Evolutionary conservation across 257 asterid genomes (phyloP), one percentile per base, ranked within the genome.

Genomic region (Cruciata laevipes): DNA sequence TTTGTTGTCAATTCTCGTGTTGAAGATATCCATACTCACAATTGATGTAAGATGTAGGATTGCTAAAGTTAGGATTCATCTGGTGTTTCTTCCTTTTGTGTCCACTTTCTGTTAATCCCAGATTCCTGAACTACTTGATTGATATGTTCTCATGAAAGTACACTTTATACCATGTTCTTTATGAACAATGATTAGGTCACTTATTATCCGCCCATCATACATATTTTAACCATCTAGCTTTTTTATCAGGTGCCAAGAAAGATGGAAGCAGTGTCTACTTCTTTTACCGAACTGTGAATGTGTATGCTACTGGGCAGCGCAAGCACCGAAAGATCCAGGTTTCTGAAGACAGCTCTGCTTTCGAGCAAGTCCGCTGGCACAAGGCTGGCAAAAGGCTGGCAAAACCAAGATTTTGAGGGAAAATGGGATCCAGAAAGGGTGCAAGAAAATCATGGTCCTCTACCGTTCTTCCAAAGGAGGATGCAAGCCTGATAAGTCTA

Each of bases 401-500:
- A 89, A 81, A 81, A 87, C 97, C 65, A 89, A 84, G 51, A 70
- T 83, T 5, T 74, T 92, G 58, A 70, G 74, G 71, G 85, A 84
- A 56, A 81, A 86, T 58, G 95, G 95, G 30, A 31, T 83, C 10
- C 89, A 71, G 6, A 91, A 71, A 61, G 99, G 99, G 2, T 86
- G 76, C 14, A 95, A 95, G 83, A 95, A 95, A 75, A 89, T 95
- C 75, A 81, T 94, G 96, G 99, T 95, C 66, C 86, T 95, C 38
- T 87, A 95, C 56, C 71, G 77, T 42, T 65, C 68, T 7, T 49
- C 89, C 10, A 86, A 81, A 81, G 69, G 58, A 61, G 95, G 86
- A 18, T 73, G 83, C 38, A 90, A 84, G 69, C 85, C 93, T 0
- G 88, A 70, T 42, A 94, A 85, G 62, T 83, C 85, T 68, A 80